phyloP scores from a whole-genome alignment of 192 early-diverging fungal species.

The Coemansia biformis region DNA sequence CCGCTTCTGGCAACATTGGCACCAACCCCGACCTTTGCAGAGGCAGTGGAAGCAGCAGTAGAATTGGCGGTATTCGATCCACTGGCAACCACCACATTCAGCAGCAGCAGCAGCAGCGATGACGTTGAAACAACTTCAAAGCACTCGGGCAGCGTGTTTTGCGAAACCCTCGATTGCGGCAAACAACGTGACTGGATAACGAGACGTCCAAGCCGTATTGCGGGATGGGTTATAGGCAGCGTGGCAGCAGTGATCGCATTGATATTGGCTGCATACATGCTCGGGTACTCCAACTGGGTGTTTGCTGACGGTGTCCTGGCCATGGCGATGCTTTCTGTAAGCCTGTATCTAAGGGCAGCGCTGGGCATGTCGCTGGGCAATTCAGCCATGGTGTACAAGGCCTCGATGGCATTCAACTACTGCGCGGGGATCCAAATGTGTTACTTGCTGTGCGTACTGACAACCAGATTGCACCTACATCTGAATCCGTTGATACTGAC shows the following conservation, averaged over 20 bases:
- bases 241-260: too few relatives aligned
- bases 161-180: conserved; percentile 4
- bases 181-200: conserved; percentile 24
- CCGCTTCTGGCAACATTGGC: too few relatives aligned
- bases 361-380: conserved; percentile 1
- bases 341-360: conserved; percentile 19
- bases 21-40: too few relatives aligned
- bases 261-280: neutral
- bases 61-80: too few relatives aligned
- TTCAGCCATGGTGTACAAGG: conserved; percentile 4
- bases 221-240: conserved; percentile 15
- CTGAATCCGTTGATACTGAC: conserved; percentile 8
- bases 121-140: too few relatives aligned
- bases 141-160: neutral
- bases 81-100: too few relatives aligned
- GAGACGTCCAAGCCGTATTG: conserved; percentile 1
- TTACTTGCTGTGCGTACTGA: conserved; percentile 8
- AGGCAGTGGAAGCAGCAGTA: too few relatives aligned
- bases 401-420: conserved; percentile 17
- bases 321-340: conserved; percentile 4
- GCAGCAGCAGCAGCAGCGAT: too few relatives aligned
- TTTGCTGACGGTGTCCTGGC: conserved; percentile 1
- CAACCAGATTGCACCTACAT: conserved; percentile 7
- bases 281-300: neutral
- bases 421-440: conserved; percentile 16